phyloP scores from a whole-genome alignment of 2,329 filamentous ascomycete genomes.

The Botryotinia globosa region DNA sequence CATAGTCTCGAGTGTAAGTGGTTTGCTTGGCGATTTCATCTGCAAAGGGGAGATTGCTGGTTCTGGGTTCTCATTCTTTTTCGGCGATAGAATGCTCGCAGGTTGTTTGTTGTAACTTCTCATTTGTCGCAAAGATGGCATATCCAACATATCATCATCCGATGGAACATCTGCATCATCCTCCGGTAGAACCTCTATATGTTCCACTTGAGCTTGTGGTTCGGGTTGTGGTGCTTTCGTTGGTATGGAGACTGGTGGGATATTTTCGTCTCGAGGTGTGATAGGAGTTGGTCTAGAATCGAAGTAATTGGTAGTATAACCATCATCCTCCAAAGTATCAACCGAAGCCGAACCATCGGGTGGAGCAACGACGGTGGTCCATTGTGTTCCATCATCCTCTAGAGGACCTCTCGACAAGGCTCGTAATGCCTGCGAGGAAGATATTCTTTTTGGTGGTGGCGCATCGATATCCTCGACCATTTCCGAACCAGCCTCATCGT shows the following conservation, averaged over 20 bases:
- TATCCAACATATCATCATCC: constrained; percentile 33
- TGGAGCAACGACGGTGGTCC: constrained; percentile 37
- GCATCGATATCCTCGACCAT: constrained; percentile 40
- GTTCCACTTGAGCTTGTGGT: background rate
- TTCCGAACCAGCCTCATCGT: constrained; percentile 39
- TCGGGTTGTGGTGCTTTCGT: background rate
- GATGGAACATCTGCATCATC: constrained; percentile 21
- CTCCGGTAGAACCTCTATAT: background rate
- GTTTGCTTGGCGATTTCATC: constrained; percentile 18
- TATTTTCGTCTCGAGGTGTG: constrained; percentile 7
- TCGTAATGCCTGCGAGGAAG: constrained; percentile 54
- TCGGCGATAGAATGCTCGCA: constrained; percentile 18
- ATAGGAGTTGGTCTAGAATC: background rate
- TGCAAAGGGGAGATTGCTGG: constrained; percentile 5
- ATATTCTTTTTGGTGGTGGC: constrained; percentile 52
- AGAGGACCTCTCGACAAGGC: constrained; percentile 51
- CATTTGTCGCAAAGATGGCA: constrained; percentile 26
- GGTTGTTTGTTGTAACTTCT: constrained; percentile 23
- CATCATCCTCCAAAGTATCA: constrained; percentile 21
- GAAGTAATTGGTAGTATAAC: constrained; percentile 9
- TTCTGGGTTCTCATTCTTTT: background rate
- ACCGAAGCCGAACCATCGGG: constrained; percentile 38
- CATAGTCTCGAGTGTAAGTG: constrained; percentile 12
- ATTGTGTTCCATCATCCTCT: constrained; percentile 44
- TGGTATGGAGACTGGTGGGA: background rate